These are phyloP conservation scores for Incumbomyces delicatus DNA, from an alignment of 2,329 filamentous ascomycete genomes.

Conservation along the genomic window DNA sequence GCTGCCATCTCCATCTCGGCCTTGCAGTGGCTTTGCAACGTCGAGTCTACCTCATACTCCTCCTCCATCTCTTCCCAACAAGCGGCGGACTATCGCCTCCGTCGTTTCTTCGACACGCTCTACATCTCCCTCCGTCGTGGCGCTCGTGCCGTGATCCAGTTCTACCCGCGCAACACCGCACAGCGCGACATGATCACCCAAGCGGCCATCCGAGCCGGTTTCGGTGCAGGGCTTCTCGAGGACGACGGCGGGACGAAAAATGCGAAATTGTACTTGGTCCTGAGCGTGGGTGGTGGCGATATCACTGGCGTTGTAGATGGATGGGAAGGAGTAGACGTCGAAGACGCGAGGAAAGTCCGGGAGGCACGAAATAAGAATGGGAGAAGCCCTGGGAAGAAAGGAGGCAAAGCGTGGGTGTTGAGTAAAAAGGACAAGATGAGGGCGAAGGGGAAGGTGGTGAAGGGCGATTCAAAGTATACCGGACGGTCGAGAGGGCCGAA, in stretches of 20 bases:
- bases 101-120: constrained; percentile 83
- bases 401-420: constrained; percentile 21
- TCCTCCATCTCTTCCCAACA: background rate
- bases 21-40: constrained; percentile 98
- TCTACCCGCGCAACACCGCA: constrained; percentile 91
- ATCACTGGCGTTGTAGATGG: constrained; percentile 84
- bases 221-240: constrained; percentile 87
- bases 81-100: constrained; percentile 64
- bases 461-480: constrained; percentile 85
- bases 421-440: constrained; percentile 84
- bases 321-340: constrained; percentile 77
- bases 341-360: constrained; percentile 53
- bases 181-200: constrained; percentile 87
- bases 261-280: constrained; percentile 86
- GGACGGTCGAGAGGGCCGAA: constrained; percentile 72
- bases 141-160: constrained; percentile 87
- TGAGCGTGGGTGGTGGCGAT: constrained; percentile 80
- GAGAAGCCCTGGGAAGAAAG: constrained; percentile 31
- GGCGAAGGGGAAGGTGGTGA: constrained; percentile 87
- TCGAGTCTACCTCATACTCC: constrained; percentile 52
- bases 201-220: constrained; percentile 86
- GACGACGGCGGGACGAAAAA: constrained; percentile 96
- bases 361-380: constrained; percentile 29
- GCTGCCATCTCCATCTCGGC: constrained; percentile 90
- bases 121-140: constrained; percentile 77